These are phyloP conservation scores for Aspergillus phoenicis DNA, from an alignment of 2,329 filamentous ascomycete genomes.

Conservation along the genomic window DNA sequence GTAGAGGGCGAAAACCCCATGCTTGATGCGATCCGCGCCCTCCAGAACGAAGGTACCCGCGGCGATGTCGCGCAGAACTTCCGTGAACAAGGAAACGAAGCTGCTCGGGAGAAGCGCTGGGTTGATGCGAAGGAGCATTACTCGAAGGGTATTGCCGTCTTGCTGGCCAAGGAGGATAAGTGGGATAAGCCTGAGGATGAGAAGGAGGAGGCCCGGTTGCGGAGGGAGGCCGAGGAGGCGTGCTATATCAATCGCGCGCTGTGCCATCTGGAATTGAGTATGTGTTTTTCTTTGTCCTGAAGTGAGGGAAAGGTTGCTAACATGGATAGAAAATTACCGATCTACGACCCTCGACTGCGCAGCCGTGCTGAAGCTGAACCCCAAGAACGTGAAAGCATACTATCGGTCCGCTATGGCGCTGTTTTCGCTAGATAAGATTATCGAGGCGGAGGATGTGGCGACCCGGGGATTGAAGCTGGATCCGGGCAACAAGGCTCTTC, in stretches of 20 bases:
- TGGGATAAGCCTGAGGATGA: slow-evolving; percentile 55
- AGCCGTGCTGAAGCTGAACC: slow-evolving; percentile 75
- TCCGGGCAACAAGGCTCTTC: slow-evolving; percentile 67
- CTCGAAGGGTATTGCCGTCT: slow-evolving; percentile 75
- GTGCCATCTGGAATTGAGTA: slow-evolving; percentile 81
- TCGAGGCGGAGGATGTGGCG: slow-evolving; percentile 80
- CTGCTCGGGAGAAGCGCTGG: slow-evolving; percentile 73
- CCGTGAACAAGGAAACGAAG: slow-evolving; percentile 90
- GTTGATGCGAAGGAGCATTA: slow-evolving; percentile 90
- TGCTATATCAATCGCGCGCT: slow-evolving; percentile 86
- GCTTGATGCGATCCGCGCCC: slow-evolving; percentile 81
- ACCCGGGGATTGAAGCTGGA: slow-evolving; percentile 74
- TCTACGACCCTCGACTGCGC: slow-evolving; percentile 84
- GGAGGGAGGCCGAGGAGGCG: slow-evolving; percentile 69
- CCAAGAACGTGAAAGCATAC: slow-evolving; percentile 82
- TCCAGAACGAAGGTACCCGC: slow-evolving; percentile 90
- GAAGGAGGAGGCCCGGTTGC: slow-evolving; percentile 62
- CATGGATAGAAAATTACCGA: slow-evolving; percentile 72
- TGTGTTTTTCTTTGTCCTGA: slow-evolving; percentile 23
- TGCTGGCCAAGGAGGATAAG: slow-evolving; percentile 64
- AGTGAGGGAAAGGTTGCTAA: not conserved
- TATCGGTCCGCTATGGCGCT: slow-evolving; percentile 82
- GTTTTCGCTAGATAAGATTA: slow-evolving; percentile 73
- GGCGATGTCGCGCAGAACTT: slow-evolving; percentile 81
- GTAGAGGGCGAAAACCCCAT: slow-evolving; percentile 72